Conservation (phyloP, 176 grass and related monocot genomes). For the Paspalum notatum region DNA sequence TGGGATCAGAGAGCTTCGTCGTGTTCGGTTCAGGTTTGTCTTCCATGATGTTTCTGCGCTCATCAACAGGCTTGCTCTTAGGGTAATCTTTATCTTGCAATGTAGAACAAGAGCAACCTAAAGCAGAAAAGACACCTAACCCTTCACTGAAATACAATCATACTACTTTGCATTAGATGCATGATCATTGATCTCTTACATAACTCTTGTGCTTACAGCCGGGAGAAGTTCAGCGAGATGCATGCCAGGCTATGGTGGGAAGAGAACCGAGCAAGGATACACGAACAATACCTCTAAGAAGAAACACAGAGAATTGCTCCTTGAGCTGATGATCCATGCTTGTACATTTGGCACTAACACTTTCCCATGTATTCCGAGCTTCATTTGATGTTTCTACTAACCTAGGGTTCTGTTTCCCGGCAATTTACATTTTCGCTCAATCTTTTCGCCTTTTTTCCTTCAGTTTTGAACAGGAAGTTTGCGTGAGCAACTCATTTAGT, state of each 20-base stretch:
- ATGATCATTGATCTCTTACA: background rate
- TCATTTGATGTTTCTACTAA: constrained; percentile 26
- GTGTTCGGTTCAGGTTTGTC: constrained; percentile 86
- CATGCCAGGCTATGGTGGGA: constrained; percentile 97
- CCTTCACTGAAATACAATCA: background rate
- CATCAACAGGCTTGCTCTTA: background rate
- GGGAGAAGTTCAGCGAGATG: constrained; percentile 95
- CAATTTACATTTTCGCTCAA: constrained; percentile 14
- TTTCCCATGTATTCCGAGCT: background rate
- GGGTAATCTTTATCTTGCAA: background rate
- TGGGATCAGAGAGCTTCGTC: constrained; percentile 82
- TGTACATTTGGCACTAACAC: constrained; percentile 51
- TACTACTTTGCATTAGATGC: background rate
- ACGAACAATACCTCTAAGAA: constrained; percentile 86
- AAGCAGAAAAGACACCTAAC: background rate
- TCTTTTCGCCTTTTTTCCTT: background rate
- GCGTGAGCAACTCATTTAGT: constrained; percentile 12
- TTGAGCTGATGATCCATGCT: constrained; percentile 36
- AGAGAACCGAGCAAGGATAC: constrained; percentile 88
- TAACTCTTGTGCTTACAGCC: constrained; percentile 50
- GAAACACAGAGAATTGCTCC: background rate
- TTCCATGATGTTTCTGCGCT: background rate
- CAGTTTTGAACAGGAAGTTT: constrained; percentile 33
- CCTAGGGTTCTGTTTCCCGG: constrained; percentile 10
- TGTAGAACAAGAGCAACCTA: constrained; percentile 12